Conservation (phyloP, 441 rosid species). For the Brassica balearica region DNA sequence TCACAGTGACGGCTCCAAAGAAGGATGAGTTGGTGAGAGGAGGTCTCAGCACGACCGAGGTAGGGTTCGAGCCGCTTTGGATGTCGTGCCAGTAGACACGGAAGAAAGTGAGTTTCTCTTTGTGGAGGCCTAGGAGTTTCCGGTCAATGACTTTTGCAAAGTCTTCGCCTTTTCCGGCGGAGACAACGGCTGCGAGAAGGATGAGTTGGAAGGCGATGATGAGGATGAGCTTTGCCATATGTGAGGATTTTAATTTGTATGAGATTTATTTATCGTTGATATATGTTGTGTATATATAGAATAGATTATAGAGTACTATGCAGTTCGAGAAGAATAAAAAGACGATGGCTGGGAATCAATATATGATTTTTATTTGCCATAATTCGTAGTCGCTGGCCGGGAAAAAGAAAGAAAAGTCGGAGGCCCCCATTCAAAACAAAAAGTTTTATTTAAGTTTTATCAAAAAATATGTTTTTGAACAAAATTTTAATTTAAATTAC, state of each 20-base stretch:
- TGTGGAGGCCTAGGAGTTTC: slow-evolving; percentile 43
- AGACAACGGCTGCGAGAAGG: slow-evolving; percentile 16
- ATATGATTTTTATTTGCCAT: too few relatives aligned
- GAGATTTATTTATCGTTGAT: slow-evolving; percentile 1
- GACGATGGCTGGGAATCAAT: neutral
- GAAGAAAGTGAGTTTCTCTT: slow-evolving; percentile 67
- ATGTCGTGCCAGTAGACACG: slow-evolving; percentile 83
- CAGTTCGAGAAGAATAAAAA: neutral
- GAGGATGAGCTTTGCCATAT: slow-evolving; percentile 40
- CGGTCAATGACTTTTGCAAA: slow-evolving; percentile 18
- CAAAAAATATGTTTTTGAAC: too few relatives aligned
- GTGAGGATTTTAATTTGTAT: neutral
- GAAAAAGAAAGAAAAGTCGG: too few relatives aligned
- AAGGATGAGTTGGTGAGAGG: slow-evolving; percentile 48
- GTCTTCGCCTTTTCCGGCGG: slow-evolving; percentile 21
- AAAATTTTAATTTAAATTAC: too few relatives aligned
- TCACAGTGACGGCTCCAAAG: slow-evolving; percentile 56
- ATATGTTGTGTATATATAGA: neutral
- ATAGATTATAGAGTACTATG: slow-evolving; percentile 3
- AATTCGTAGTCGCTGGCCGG: too few relatives aligned
- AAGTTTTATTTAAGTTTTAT: too few relatives aligned
- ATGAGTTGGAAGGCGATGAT: slow-evolving; percentile 30
- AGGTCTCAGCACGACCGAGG: slow-evolving; percentile 48
- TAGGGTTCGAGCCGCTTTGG: slow-evolving; percentile 57
- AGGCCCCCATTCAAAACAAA: too few relatives aligned